Conservation (phyloP, 108 stramenopile genomes). For the Aurantiochytrium sp. region DNA sequence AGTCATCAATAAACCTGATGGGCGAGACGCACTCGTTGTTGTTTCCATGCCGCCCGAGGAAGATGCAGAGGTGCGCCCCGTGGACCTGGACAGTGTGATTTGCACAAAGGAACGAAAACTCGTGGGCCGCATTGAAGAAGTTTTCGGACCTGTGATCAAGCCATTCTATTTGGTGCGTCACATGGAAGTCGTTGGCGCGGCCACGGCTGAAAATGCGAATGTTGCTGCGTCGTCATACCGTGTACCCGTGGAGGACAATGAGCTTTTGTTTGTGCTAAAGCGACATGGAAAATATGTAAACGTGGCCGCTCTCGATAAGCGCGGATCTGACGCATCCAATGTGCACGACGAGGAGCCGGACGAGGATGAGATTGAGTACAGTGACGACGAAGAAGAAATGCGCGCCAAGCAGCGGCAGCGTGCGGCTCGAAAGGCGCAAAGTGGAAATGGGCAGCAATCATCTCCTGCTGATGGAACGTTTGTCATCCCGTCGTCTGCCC, state of each 20-base stretch:
- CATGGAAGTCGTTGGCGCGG: neutral
- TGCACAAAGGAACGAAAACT: neutral
- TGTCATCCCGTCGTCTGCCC: neutral
- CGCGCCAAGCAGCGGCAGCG: neutral
- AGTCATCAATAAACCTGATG: neutral
- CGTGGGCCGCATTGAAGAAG: neutral
- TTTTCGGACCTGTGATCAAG: neutral
- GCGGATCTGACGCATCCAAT: neutral
- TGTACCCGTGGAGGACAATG: neutral
- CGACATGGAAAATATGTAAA: neutral
- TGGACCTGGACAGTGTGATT: neutral
- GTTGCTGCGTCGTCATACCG: neutral
- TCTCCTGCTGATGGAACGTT: neutral
- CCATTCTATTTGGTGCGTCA: neutral
- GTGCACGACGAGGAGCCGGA: conserved; percentile 5
- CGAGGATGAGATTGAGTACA: neutral
- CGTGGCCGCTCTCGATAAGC: neutral
- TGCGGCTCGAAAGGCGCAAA: neutral
- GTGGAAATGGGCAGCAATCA: neutral
- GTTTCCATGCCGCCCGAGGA: neutral
- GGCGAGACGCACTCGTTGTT: neutral
- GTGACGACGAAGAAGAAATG: neutral
- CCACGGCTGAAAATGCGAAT: neutral
- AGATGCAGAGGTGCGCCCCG: neutral
- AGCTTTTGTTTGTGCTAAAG: neutral